Conservation (phyloP, 106 monocot species). For the Acorus gramineus region DNA sequence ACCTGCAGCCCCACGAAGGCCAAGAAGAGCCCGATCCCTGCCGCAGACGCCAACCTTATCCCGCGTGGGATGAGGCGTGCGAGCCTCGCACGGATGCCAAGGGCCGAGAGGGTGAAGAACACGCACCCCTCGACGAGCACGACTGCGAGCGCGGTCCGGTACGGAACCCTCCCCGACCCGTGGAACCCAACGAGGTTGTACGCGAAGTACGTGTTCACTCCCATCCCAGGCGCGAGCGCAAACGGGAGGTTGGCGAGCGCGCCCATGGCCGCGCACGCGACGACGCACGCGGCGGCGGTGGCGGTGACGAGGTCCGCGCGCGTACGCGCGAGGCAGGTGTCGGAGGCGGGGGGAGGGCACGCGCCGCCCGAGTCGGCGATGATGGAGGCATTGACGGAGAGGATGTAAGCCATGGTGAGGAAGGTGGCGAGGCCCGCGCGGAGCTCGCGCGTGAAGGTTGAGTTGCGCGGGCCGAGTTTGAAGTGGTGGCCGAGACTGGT, state of each 20-base stretch:
- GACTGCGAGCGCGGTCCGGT: slow-evolving; percentile 47
- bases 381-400: slow-evolving; percentile 65
- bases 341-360: slow-evolving; percentile 25
- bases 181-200: slow-evolving; percentile 61
- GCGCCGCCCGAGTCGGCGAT: slow-evolving; percentile 56
- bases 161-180: slow-evolving; percentile 44
- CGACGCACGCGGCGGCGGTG: slow-evolving; percentile 20
- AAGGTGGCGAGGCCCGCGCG: slow-evolving; percentile 56
- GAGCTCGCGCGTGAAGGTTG: slow-evolving; percentile 54
- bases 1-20: slow-evolving; percentile 61
- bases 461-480: slow-evolving; percentile 42
- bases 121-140: slow-evolving; percentile 50
- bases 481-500: slow-evolving; percentile 34
- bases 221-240: slow-evolving; percentile 64
- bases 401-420: slow-evolving; percentile 72
- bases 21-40: slow-evolving; percentile 68
- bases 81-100: slow-evolving; percentile 46
- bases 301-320: slow-evolving; percentile 39
- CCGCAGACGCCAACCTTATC: slow-evolving; percentile 50
- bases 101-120: slow-evolving; percentile 37
- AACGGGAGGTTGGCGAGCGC: slow-evolving; percentile 55
- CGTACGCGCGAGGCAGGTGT: slow-evolving; percentile 19
- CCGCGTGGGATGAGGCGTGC: slow-evolving; percentile 46
- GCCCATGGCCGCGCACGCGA: slow-evolving; percentile 51
- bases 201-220: slow-evolving; percentile 60